Evolutionary conservation across 208 protist genomes (phyloP).

Genomic region (Entamoeba invadens): DNA sequence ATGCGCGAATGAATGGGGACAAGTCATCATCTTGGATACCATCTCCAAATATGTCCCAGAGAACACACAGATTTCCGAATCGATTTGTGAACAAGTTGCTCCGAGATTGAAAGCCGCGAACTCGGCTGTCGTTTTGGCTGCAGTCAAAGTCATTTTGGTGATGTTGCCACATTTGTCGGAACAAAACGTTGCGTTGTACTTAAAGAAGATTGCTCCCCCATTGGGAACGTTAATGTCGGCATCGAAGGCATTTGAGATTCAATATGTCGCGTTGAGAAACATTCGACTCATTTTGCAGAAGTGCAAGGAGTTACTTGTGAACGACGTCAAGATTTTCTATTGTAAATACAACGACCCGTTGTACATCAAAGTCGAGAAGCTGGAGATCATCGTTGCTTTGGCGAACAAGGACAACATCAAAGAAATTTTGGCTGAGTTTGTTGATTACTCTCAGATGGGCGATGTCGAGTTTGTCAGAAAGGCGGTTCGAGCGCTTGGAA

Average conservation of each 20-base stretch:
- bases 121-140: constrained; percentile 63
- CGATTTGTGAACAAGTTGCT: constrained; percentile 73
- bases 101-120: constrained; percentile 85
- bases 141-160: constrained; percentile 8
- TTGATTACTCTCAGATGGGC: constrained; percentile 18
- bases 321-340: constrained; percentile 20
- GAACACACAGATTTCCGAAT: constrained; percentile 13
- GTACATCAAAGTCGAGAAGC: constrained; percentile 34
- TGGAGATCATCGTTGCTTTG: constrained; percentile 21
- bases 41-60: constrained; percentile 57
- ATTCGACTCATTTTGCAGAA: constrained; percentile 8
- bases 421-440: constrained; percentile 14
- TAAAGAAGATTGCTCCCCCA: background rate
- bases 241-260: constrained; percentile 14
- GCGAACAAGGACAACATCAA: constrained; percentile 7
- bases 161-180: background rate
- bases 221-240: background rate
- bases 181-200: background rate
- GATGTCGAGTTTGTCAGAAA: constrained; percentile 26
- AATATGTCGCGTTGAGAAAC: constrained; percentile 21
- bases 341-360: constrained; percentile 30
- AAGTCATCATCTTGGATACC: constrained; percentile 87
- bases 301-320: background rate
- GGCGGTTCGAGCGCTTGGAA: constrained; percentile 12
- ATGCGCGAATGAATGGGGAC: constrained; percentile 64